Percentiles rank a stretch among this genome's conserved stretches.
phyloP scores from a whole-genome alignment of 805 yeast genomes.

The Teunomyces pallodes region DNA sequence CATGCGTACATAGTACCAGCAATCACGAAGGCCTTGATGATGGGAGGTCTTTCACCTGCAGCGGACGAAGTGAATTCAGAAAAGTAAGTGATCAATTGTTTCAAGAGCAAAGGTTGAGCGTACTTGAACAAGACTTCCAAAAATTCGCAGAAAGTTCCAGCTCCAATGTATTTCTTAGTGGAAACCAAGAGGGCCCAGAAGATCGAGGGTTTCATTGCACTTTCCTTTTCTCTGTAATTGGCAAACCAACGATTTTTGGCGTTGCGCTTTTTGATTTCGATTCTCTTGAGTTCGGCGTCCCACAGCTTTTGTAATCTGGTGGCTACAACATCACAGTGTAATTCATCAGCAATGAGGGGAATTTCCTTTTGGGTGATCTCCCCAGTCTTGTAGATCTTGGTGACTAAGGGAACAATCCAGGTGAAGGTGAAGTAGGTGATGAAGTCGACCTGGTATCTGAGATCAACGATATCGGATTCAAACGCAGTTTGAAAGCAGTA shows the following conservation, averaged over 20 bases:
- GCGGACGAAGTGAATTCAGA: slow-evolving; percentile 10
- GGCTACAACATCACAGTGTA: slow-evolving; percentile 15
- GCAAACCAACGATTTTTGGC: slow-evolving; percentile 1
- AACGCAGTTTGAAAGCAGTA: slow-evolving; percentile 19
- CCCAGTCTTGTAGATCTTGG: slow-evolving; percentile 20
- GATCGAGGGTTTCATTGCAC: slow-evolving; percentile 19
- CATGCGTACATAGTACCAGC: slow-evolving; percentile 25
- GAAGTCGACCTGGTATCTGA: slow-evolving; percentile 14
- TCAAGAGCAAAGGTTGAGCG: slow-evolving; percentile 30
- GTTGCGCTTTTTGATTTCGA: slow-evolving; percentile 4
- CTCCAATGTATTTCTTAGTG: slow-evolving; percentile 11
- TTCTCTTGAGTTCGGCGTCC: slow-evolving; percentile 15
- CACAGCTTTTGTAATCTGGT: slow-evolving; percentile 20
- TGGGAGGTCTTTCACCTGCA: slow-evolving; percentile 17
- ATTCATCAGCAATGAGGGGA: slow-evolving; percentile 8
- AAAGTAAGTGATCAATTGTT: slow-evolving; percentile 27
- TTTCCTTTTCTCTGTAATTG: slow-evolving; percentile 4
- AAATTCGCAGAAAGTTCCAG: slow-evolving; percentile 16
- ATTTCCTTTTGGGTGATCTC: slow-evolving; percentile 19
- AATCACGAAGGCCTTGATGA: slow-evolving; percentile 24
- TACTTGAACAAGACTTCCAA: slow-evolving; percentile 21
- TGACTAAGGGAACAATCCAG: slow-evolving; percentile 28
- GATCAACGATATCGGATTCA: slow-evolving; percentile 22
- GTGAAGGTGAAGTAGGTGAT: slow-evolving; percentile 21
- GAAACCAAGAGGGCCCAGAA: slow-evolving; percentile 18